These are phyloP conservation scores for Lagenidium giganteum DNA, from an alignment of 352 stramenopile genomes.

Conservation along the genomic window DNA sequence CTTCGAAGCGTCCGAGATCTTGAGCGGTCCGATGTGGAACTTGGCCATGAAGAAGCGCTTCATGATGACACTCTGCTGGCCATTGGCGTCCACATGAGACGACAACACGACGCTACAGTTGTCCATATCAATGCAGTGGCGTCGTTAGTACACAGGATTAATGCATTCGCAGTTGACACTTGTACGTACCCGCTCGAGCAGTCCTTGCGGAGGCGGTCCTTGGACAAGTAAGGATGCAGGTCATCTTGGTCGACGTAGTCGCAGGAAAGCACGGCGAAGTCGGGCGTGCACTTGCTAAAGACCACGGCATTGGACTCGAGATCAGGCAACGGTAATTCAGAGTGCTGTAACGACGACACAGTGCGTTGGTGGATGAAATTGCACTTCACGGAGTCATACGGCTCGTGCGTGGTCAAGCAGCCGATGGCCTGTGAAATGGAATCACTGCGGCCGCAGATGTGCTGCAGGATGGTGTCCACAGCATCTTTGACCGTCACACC, in stretches of 20 bases:
- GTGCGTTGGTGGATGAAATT: constrained; percentile 82
- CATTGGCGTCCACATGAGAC: constrained; percentile 46
- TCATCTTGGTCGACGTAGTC: constrained; percentile 81
- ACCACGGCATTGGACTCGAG: constrained; percentile 74
- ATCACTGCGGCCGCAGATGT: constrained; percentile 64
- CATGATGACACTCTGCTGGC: constrained; percentile 72
- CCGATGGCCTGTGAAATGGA: constrained; percentile 47
- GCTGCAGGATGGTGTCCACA: constrained; percentile 62
- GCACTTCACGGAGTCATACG: constrained; percentile 71
- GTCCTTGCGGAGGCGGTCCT: constrained; percentile 74
- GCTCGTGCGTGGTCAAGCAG: constrained; percentile 59
- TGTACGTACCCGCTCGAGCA: constrained; percentile 45
- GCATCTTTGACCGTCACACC: constrained; percentile 56
- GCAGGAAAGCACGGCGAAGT: constrained; percentile 56
- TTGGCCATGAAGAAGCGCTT: constrained; percentile 78
- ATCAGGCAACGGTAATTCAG: constrained; percentile 42
- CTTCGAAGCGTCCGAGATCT: no score
- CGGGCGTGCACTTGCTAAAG: constrained; percentile 53
- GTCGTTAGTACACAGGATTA: background rate
- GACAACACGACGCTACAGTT: constrained; percentile 54
- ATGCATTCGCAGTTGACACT: background rate
- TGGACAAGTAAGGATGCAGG: constrained; percentile 63
- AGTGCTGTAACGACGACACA: constrained; percentile 68
- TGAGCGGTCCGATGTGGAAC: constrained; percentile 77
- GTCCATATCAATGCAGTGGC: background rate